These are phyloP conservation scores for Castanospermum australe DNA, from an alignment of 306 rosid species.

Conservation along the genomic window DNA sequence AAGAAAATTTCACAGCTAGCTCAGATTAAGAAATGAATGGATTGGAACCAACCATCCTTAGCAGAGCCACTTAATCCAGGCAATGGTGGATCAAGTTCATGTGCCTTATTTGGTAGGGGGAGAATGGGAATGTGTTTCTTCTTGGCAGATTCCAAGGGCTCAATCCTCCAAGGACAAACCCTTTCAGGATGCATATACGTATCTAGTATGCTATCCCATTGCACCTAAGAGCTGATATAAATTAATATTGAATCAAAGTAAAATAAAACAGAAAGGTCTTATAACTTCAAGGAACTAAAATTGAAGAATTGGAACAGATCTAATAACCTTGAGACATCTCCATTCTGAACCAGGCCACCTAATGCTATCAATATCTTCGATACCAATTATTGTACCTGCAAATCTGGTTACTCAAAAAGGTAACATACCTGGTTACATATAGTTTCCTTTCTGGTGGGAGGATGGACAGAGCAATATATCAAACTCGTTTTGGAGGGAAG, in stretches of 20 bases:
- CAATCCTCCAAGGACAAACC: slow-evolving; percentile 73
- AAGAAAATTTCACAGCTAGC: not conserved
- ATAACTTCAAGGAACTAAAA: not conserved
- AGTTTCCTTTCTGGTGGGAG: not conserved
- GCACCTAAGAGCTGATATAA: slow-evolving; percentile 46
- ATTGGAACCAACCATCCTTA: slow-evolving; percentile 43
- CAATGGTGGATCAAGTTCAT: slow-evolving; percentile 17
- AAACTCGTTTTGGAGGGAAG: not conserved
- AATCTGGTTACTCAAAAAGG: slow-evolving; percentile 37
- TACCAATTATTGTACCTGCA: slow-evolving; percentile 51
- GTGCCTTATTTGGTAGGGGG: slow-evolving; percentile 34
- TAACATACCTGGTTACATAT: not conserved
- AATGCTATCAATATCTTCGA: slow-evolving; percentile 50
- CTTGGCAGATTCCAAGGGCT: slow-evolving; percentile 29
- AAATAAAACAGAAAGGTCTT: not conserved
- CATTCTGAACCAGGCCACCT: slow-evolving; percentile 78
- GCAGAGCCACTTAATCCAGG: slow-evolving; percentile 25
- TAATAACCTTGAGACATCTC: slow-evolving; percentile 64
- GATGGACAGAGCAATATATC: too few species aligned
- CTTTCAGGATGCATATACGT: slow-evolving; percentile 41
- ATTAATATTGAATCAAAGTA: not conserved
- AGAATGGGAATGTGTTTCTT: slow-evolving; percentile 3
- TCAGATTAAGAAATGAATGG: slow-evolving; percentile 5
- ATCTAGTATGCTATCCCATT: slow-evolving; percentile 51
- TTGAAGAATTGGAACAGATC: not conserved